Base-by-base conservation (phyloP, 176 grass and related monocot genomes). In the Rhynchospora tenuis region DNA sequence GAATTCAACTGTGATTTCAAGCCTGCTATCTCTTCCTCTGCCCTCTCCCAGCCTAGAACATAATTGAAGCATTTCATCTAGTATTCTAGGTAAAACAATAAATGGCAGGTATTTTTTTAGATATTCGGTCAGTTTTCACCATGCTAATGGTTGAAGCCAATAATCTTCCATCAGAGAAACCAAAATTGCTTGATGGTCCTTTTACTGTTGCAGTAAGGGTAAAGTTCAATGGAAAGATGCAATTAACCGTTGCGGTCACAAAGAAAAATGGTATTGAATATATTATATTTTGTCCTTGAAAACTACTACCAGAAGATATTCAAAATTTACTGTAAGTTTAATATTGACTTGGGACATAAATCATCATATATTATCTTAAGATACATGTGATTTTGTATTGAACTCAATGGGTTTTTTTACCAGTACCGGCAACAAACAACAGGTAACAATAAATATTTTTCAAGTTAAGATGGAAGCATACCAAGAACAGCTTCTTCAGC, bases 401-500 rank as follows among this genome's bases (percentile, higher is more conserved):
- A 75, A 75, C 46, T 52, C 12, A 27, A 29, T 54, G 73, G 12
- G 22, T 29, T 55, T 29, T 12, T 52, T 50, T 75, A 6, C 3
- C 9, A 9, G 22, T 13, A 76, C 14, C 22, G 9, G 24, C 48
- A 76, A 76, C 54, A 17, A 76, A 76, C 22, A 55, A 76, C 6
- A 55, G 48, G 47, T 55, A 76, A 52, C 46, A 55, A 27, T 44
- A 20, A 54, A 29, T 13, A 23, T 19, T 11, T 54, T 50, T 73
- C 63, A 56, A 4, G 54, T 28, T 13, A 56, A 62, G 29, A 43
- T 52, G 29, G 45, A 8, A 65, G 4, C 81, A 66, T 88, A 98
- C 96, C 96, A 77, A 95, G 85, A 93, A 98, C 93, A 81, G 96
- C 96, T 90, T 95, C 96, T 81, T 99, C 97, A 31, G 93, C 89